Evolutionary conservation across 148 eudicot genomes (phyloP), one percentile per base, ranked within the genome.

Genomic region (Limonium bicolor): DNA sequence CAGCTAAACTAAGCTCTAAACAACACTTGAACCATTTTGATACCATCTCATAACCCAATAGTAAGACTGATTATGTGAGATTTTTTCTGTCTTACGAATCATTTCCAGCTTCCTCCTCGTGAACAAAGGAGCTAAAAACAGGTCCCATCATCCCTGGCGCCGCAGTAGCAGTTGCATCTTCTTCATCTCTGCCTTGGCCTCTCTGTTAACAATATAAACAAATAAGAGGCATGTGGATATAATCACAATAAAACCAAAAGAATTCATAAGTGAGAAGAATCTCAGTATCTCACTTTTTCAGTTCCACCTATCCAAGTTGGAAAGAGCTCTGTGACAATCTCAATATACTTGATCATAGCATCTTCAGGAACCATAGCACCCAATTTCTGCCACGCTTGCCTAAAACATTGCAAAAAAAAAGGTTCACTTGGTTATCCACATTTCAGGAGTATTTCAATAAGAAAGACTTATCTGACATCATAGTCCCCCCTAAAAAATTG

Each of bases 351-450:
- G 59, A 64, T 50, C 99, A 92, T 92, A n/a, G 99, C 99, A 64
- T 92, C 99, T 66, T 92, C 99, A 17, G 99, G 86, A 58, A 94
- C 82, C 95, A 92, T 85, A 31, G 94, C 80, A 56, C 99, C 99
- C 72, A 92, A 48, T 46, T 92, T 92, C 48, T 92, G 77, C 99
- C 99, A 92, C 30, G 95, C 99, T 71, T 92, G 77, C 99, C 99
- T 92, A 51, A 27, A 16, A 21, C 35, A 54, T 48, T 20, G 26
- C 27, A 12, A 42, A 23, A 52, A 27, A 4, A 43, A 27, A 38
- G n/a, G n/a, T n/a, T 26, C 14, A n/a, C n/a, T 9, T n/a, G n/a
- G n/a, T n/a, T n/a, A n/a, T n/a, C n/a, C n/a, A n/a, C n/a, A n/a
- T n/a, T n/a, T n/a, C n/a, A n/a, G n/a, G n/a, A n/a, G n/a, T n/a